These are phyloP conservation scores for Vickermania ingenoplastis DNA, from an alignment of 208 protist genomes.

Conservation along the genomic window DNA sequence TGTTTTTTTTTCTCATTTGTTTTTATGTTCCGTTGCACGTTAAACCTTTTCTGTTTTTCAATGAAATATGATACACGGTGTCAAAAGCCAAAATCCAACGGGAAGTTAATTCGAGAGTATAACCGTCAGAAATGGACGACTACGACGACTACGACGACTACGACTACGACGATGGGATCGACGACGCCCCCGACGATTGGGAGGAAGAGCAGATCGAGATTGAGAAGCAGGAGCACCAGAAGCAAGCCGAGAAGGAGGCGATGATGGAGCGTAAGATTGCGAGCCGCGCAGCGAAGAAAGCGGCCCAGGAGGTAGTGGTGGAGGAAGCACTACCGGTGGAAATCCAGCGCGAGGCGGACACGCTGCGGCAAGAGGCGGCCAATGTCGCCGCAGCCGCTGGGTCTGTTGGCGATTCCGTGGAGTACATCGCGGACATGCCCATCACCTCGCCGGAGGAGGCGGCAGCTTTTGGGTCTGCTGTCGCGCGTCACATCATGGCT, in stretches of 20 bases:
- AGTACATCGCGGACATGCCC: background rate
- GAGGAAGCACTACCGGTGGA: slow-evolving; percentile 46
- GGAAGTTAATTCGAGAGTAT: too few species aligned
- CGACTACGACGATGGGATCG: slow-evolving; percentile 40
- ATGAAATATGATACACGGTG: too few species aligned
- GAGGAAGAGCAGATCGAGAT: slow-evolving; percentile 56
- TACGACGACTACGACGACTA: slow-evolving; percentile 19
- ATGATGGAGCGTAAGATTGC: slow-evolving; percentile 51
- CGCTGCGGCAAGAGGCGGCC: slow-evolving; percentile 39
- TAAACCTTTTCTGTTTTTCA: too few species aligned
- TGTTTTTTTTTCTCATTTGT: too few species aligned
- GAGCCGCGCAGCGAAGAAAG: slow-evolving; percentile 39
- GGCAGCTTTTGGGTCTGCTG: background rate
- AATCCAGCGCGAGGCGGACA: slow-evolving; percentile 25
- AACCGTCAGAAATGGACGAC: background rate
- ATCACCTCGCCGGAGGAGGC: background rate
- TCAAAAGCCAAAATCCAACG: too few species aligned
- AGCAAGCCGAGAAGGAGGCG: slow-evolving; percentile 35
- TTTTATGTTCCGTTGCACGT: too few species aligned
- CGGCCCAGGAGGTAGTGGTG: slow-evolving; percentile 15
- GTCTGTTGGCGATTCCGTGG: background rate
- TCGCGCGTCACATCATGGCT: background rate
- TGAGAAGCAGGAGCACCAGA: slow-evolving; percentile 42
- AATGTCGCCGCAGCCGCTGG: slow-evolving; percentile 12
- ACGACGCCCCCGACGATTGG: slow-evolving; percentile 83